Percentiles rank a stretch among this genome's conserved stretches.
Evolutionary conservation across 257 asterid species (phyloP).

Genomic region (Haberlea rhodopensis): DNA sequence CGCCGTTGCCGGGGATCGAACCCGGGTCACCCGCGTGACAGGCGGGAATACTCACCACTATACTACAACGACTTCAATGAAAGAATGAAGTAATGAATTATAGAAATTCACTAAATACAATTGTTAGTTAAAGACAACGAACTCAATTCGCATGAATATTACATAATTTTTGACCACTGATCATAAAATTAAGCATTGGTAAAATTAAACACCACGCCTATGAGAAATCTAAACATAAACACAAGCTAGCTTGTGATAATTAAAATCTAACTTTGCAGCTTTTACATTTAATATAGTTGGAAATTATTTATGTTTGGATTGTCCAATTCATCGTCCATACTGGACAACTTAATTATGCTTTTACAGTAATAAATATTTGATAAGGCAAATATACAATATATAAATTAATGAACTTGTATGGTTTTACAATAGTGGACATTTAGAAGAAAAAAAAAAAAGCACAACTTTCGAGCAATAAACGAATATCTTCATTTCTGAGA

Average conservation of each 20-base stretch:
- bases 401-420: neutral
- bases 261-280: neutral
- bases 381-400: neutral
- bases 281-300: neutral
- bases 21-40: slow-evolving; percentile 66
- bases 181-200: neutral
- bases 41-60: slow-evolving; percentile 66
- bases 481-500: slow-evolving; percentile 65
- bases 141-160: too few species aligned
- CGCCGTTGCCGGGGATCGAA: slow-evolving; percentile 40
- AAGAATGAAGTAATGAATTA: too few species aligned
- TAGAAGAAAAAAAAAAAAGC: neutral
- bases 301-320: neutral
- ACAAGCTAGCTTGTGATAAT: neutral
- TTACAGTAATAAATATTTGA: too few species aligned
- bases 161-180: too few species aligned
- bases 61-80: slow-evolving; percentile 57
- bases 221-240: neutral
- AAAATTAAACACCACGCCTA: neutral
- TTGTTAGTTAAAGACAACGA: too few species aligned
- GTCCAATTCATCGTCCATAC: neutral
- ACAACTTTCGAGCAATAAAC: slow-evolving; percentile 71
- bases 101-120: too few species aligned
- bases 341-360: too few species aligned
- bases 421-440: neutral